A percentile compares a stretch with the other conserved stretches of the same genome.
These are phyloP conservation scores for Trichosporon ovoides DNA, from an alignment of 1,284 basidiomycete genomes.

Conservation along the genomic window DNA sequence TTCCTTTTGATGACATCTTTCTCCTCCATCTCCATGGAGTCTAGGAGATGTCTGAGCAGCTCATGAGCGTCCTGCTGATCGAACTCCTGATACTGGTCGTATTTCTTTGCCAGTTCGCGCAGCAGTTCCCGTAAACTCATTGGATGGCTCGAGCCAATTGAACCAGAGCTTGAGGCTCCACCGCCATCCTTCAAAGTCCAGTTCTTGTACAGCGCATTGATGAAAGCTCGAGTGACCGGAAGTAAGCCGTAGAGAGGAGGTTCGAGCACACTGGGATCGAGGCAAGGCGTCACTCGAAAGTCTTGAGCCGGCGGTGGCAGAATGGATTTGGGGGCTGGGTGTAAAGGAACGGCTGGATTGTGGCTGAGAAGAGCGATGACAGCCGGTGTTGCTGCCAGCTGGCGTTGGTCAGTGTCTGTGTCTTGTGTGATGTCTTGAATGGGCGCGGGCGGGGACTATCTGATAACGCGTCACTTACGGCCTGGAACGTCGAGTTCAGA, in stretches of 20 bases:
- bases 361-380: conserved; percentile 32
- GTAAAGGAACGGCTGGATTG: conserved; percentile 26
- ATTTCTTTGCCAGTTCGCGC: conserved; percentile 68
- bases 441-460: no score
- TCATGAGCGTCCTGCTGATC: conserved; percentile 90
- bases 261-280: conserved; percentile 40
- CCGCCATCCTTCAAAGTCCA: conserved; percentile 46
- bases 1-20: conserved; percentile 61
- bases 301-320: conserved; percentile 31
- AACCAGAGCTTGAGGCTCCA: conserved; percentile 29
- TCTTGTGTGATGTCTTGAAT: no score
- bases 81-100: conserved; percentile 81
- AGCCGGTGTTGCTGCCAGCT: conserved; percentile 38
- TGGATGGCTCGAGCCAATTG: conserved; percentile 26
- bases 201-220: conserved; percentile 35
- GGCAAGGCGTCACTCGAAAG: conserved; percentile 34
- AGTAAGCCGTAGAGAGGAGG: conserved; percentile 40
- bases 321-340: conserved; percentile 17
- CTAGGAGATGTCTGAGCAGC: conserved; percentile 77
- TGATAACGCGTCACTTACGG: conserved; percentile 45
- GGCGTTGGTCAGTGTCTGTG: neutral
- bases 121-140: conserved; percentile 57
- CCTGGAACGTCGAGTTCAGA: conserved; percentile 81
- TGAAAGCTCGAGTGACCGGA: conserved; percentile 45
- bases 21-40: conserved; percentile 94